Evolutionary conservation across 305 asterid species (phyloP), one percentile per base, ranked within the genome.

Genomic region (Caryopteris hybrid): DNA sequence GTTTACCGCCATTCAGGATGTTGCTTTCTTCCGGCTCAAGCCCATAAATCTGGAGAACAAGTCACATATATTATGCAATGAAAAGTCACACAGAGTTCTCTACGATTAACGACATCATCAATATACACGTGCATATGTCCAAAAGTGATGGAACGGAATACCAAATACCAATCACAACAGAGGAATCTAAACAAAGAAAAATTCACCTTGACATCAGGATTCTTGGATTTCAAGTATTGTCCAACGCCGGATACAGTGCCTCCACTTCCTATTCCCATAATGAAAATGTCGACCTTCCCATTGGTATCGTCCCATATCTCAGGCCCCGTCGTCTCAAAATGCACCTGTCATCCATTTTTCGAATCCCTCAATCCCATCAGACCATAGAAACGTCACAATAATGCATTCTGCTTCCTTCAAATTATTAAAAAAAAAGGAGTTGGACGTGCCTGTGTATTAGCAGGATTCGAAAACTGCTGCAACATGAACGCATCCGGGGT

Each of bases 241-340:
- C 99, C 97, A 73, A 93, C 99, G 3, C 99, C 99, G 12, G 97
- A 80, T 39, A 93, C 99, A 0, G 99, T 93, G 53, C 99, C 99
- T 75, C 99, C 99, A 42, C 97, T 90, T 33, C 97, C 97, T 17
- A 93, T 93, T 74, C 99, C 99, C 99, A 90, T 88, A 3, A 93
- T 71, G 70, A 88, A 93, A 33, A 93, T 90, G 72, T 93, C 97
- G 23, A 93, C 99, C 69, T 88, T 77, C 18, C 99, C 99, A 61
- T 82, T 74, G 8, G 97, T 85, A 50, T 93, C 99, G 61, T 93
- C 97, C 97, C 97, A 93, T 71, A 93, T 93, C 78, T 93, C 99
- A 31, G 99, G 99, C 14, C 99, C 99, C 0, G 99, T 93, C 0
- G 97, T 93, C 88, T 90, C 99, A 69, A 86, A 93, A 80, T 93